Evolutionary conservation across 352 stramenopile genomes (phyloP).

Genomic region (Plasmopara viticola): DNA sequence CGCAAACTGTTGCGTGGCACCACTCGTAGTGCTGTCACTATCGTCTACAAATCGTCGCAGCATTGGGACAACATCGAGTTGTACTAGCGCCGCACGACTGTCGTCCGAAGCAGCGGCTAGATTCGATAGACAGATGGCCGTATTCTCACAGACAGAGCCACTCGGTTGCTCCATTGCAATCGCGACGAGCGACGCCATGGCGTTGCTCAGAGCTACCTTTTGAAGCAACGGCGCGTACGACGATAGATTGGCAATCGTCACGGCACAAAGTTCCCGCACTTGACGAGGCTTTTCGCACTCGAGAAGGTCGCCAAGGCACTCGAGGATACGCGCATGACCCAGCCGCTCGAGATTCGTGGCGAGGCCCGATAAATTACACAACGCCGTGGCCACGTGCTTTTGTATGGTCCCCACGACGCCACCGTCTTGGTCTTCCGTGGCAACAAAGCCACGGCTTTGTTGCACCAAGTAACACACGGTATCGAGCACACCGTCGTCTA

Average conservation of each 20-base stretch:
- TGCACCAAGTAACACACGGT: constrained; percentile 64
- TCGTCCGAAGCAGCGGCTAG: constrained; percentile 49
- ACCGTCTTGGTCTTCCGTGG: constrained; percentile 15
- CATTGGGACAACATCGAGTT: constrained; percentile 63
- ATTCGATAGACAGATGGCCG: constrained; percentile 65
- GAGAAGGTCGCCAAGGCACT: constrained; percentile 70
- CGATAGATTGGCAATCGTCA: constrained; percentile 74
- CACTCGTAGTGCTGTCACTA: constrained; percentile 15
- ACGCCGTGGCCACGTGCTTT: constrained; percentile 54
- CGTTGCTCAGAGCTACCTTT: constrained; percentile 58
- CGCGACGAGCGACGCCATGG: constrained; percentile 59
- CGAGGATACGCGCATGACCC: constrained; percentile 57
- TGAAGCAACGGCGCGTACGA: constrained; percentile 52
- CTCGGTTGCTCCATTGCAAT: constrained; percentile 40
- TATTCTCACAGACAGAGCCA: constrained; percentile 61
- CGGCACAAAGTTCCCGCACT: constrained; percentile 61
- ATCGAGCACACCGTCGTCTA: constrained; percentile 76
- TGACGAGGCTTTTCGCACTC: constrained; percentile 56
- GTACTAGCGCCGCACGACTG: constrained; percentile 47
- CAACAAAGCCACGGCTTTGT: constrained; percentile 11
- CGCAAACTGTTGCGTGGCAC: constrained; percentile 55
- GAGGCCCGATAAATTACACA: constrained; percentile 77
- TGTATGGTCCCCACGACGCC: constrained; percentile 31
- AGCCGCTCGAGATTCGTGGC: constrained; percentile 60
- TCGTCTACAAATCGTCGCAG: constrained; percentile 64